phyloP scores from a whole-genome alignment of 345 rosid genomes.

The Gossypium raimondii region DNA sequence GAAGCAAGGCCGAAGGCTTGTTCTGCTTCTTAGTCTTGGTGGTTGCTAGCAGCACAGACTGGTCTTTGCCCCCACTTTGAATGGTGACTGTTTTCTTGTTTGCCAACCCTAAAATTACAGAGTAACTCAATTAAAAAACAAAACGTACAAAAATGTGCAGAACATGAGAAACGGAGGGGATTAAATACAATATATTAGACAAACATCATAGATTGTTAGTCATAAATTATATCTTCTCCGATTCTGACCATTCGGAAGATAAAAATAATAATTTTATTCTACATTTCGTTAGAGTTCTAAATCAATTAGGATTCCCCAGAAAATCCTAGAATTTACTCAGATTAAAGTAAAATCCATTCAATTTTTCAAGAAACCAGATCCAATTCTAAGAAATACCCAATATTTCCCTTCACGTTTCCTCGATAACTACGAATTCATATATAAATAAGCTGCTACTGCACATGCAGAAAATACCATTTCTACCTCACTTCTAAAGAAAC shows the following conservation, averaged over 20 bases:
- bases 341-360: background rate
- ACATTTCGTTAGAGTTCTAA: too few species aligned
- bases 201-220: background rate
- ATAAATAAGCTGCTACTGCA: background rate
- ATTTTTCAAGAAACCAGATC: background rate
- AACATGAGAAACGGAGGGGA: background rate
- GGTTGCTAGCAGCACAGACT: too few species aligned
- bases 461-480: background rate
- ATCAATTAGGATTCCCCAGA: background rate
- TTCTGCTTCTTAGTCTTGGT: slow-evolving; percentile 23
- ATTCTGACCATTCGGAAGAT: background rate
- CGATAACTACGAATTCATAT: background rate
- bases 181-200: background rate
- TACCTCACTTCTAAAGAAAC: background rate
- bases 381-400: background rate
- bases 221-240: background rate
- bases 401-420: background rate
- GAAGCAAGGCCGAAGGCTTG: slow-evolving; percentile 56
- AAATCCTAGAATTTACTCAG: background rate
- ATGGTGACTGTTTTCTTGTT: too few species aligned
- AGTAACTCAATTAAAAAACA: background rate
- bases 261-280: background rate
- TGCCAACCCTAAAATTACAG: too few species aligned
- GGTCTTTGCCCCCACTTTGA: too few species aligned
- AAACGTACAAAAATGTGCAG: background rate